These are phyloP conservation scores for Uncinocarpus reesii DNA, from an alignment of 2,329 filamentous ascomycete genomes.

Conservation along the genomic window DNA sequence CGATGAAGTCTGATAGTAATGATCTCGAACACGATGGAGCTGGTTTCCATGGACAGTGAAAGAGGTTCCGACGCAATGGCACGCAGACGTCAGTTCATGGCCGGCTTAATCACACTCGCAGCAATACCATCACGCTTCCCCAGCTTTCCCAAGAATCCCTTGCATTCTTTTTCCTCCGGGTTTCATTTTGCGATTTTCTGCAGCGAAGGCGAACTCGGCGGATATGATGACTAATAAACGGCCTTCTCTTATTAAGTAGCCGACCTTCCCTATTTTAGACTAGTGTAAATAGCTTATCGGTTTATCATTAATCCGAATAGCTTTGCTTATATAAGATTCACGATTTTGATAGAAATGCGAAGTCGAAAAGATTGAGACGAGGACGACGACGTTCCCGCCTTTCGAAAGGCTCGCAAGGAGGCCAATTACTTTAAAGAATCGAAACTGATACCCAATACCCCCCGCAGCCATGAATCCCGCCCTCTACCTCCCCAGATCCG, in stretches of 20 bases:
- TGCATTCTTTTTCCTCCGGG: no score
- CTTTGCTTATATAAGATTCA: constrained; percentile 2
- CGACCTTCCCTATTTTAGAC: neutral
- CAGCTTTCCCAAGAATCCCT: no score
- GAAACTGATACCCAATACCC: neutral
- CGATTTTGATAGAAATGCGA: constrained; percentile 1
- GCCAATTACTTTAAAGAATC: neutral
- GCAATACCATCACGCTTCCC: neutral
- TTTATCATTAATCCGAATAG: neutral
- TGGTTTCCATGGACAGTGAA: neutral
- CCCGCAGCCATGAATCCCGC: constrained; percentile 27
- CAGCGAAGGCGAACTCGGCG: no score
- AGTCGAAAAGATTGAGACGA: neutral
- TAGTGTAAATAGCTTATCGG: neutral
- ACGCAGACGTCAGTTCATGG: neutral
- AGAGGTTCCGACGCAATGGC: neutral
- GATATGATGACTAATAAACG: no score
- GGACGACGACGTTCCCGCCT: neutral
- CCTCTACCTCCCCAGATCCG: constrained; percentile 21
- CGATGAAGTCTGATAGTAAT: neutral
- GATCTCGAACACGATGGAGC: neutral
- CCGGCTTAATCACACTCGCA: no score
- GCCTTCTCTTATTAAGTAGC: no score
- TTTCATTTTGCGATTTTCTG: no score
- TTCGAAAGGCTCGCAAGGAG: neutral